A percentile compares a stretch with the other conserved stretches of the same genome.
Conservation (phyloP, 2,329 filamentous ascomycete species). For the Juglanconis sp. region DNA sequence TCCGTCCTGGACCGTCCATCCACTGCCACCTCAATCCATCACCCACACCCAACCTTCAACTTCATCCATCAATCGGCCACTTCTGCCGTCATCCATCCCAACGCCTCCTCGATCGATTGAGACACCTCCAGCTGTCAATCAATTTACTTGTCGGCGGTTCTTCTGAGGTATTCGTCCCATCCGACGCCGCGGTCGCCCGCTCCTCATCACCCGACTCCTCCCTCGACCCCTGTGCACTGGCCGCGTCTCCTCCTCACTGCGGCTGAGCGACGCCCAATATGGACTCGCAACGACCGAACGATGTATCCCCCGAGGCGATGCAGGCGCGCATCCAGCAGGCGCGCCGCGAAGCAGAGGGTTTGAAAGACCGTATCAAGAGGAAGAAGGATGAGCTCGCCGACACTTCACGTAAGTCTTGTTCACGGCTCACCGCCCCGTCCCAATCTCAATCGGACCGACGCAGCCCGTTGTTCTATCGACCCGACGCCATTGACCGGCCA, state of each 20-base stretch:
- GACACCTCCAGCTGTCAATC: conserved; percentile 1
- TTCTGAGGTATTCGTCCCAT: background rate
- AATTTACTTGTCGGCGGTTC: background rate
- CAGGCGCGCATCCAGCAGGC: conserved; percentile 91
- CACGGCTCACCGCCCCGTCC: conserved; percentile 4
- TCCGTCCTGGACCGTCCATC: conserved; percentile 3
- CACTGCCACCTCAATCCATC: conserved; percentile 4
- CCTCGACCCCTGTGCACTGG: conserved; percentile 7
- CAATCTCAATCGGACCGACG: conserved; percentile 10
- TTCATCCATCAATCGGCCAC: conserved; percentile 14
- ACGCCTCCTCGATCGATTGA: conserved; percentile 4
- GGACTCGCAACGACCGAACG: conserved; percentile 57
- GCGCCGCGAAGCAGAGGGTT: conserved; percentile 92
- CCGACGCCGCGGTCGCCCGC: background rate
- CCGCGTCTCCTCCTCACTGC: conserved; percentile 15
- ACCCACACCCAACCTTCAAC: conserved; percentile 1
- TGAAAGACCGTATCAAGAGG: conserved; percentile 98
- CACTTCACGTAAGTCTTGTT: conserved; percentile 77
- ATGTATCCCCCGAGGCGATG: conserved; percentile 73
- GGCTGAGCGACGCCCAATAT: conserved; percentile 32
- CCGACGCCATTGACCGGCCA: background rate
- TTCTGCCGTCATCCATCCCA: conserved; percentile 9
- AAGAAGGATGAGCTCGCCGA: conserved; percentile 99
- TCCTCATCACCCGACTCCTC: background rate
- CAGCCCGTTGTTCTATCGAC: background rate